Percentiles rank a stretch among this genome's conserved stretches.
Conservation (phyloP, 495 filamentous ascomycete genomes). For the Hypoxylon cercidicola region DNA sequence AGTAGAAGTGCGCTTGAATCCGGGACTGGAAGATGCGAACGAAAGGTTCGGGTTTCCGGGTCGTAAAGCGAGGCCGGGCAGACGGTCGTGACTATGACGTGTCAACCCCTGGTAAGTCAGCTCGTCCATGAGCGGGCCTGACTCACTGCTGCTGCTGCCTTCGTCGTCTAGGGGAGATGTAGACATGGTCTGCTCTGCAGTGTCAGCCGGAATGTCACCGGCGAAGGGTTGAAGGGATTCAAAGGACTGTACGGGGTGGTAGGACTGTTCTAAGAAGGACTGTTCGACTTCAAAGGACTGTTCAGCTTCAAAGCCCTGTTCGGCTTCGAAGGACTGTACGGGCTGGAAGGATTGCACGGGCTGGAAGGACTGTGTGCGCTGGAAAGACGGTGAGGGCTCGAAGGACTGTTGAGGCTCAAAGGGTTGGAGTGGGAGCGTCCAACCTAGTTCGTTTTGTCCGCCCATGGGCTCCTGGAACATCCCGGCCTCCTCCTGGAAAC, state of each 20-base stretch:
- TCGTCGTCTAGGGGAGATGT: conserved; percentile 19
- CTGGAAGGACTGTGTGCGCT: too few species aligned
- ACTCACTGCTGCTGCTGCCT: conserved; percentile 43
- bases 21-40: conserved; percentile 32
- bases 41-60: conserved; percentile 45
- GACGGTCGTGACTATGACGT: conserved; percentile 35
- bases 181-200: conserved; percentile 29
- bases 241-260: not conserved
- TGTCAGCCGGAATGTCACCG: conserved; percentile 36
- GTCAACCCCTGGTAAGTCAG: not conserved
- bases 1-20: conserved; percentile 30
- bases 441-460: conserved; percentile 33
- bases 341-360: too few species aligned
- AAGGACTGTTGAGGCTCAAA: not conserved
- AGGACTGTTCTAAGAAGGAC: not conserved
- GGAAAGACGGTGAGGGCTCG: too few species aligned
- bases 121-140: not conserved
- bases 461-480: conserved; percentile 13
- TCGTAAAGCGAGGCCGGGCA: conserved; percentile 41
- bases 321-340: too few species aligned
- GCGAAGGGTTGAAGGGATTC: conserved; percentile 10
- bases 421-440: not conserved
- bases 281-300: not conserved
- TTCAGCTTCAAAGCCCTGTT: too few species aligned
- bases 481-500: conserved; percentile 21